These are phyloP conservation scores for Gnetum montanum DNA, from an alignment of 75 land plant species.

Conservation along the genomic window DNA sequence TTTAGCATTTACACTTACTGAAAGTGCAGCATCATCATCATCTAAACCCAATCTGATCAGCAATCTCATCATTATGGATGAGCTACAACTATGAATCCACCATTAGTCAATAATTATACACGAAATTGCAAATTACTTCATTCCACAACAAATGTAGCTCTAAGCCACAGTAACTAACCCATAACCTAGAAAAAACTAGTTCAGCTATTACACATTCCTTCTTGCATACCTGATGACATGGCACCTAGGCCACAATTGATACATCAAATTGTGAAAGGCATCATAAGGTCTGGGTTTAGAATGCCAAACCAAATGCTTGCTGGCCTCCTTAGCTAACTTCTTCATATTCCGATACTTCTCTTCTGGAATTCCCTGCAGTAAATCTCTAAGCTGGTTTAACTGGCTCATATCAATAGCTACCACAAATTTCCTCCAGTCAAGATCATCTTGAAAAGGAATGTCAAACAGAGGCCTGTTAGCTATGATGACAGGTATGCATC, in stretches of 20 bases:
- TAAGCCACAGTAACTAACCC: no score
- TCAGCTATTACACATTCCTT: no score
- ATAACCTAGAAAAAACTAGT: no score
- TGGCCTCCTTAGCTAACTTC: conserved; percentile 21
- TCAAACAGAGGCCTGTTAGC: conserved; percentile 36
- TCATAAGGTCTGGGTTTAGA: conserved; percentile 25
- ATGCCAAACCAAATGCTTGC: conserved; percentile 54
- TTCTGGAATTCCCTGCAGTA: conserved; percentile 14
- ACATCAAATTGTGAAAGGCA: conserved; percentile 52
- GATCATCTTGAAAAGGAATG: conserved; percentile 54
- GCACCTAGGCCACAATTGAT: conserved; percentile 64
- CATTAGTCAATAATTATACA: no score
- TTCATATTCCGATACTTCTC: conserved; percentile 27
- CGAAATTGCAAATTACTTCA: no score
- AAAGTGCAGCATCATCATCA: no score
- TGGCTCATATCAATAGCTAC: conserved; percentile 24
- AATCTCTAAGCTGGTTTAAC: conserved; percentile 18
- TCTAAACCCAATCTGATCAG: no score
- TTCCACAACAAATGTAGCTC: no score
- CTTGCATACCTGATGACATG: conserved; percentile 48
- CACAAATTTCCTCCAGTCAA: conserved; percentile 51
- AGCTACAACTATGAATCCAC: no score
- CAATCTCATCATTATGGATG: no score
- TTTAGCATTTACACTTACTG: no score
- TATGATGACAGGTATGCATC: conserved; percentile 68